Evolutionary conservation across 2,329 filamentous ascomycete species (phyloP), one percentile per base, ranked within the genome.

Genomic region (Chaetomium sp.): DNA sequence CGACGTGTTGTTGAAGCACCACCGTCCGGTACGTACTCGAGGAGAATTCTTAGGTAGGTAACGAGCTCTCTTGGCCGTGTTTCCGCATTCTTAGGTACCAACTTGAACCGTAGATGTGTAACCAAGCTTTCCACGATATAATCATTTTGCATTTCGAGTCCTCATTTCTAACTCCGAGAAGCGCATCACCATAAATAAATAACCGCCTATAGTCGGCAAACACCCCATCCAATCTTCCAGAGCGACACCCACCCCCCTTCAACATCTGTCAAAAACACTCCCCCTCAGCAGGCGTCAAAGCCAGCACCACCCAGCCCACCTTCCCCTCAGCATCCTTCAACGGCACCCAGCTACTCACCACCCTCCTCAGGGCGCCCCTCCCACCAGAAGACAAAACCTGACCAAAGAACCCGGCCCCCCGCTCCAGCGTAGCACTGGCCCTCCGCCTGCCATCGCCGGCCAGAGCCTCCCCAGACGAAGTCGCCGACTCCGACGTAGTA

Each of bases 281-380:
- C 4, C 23, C 35, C 13, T 57, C 51, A 55, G 60, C 66, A 13
- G 74, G 73, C 45, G 69, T 71, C 33, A 79, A 53, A 0, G 76
- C 69, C 49, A 78, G 62, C 33, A 78, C 70, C 27, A 78, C 75
- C 72, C 73, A 76, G 4, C 72, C 72, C 12, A 76, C 68, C 9
- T 66, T 54, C 1, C 76, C 76, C 19, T 73, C 70, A 0, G 38
- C 71, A 61, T 77, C 73, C 64, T 74, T 75, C 54, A 78, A 64
- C 27, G 77, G 75, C 27, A 75, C 74, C 77, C 76, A 78, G 57
- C 75, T 74, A 49, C 73, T 73, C 29, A 74, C 69, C 16, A 76
- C 27, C 67, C 63, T 65, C 53, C 62, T 70, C 70, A 63, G 25
- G 61, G 53, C 66, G 7, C 38, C 53, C 29, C 13, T 47, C 4